Conservation (phyloP, 345 rosid species). For the Brassica carinata region DNA sequence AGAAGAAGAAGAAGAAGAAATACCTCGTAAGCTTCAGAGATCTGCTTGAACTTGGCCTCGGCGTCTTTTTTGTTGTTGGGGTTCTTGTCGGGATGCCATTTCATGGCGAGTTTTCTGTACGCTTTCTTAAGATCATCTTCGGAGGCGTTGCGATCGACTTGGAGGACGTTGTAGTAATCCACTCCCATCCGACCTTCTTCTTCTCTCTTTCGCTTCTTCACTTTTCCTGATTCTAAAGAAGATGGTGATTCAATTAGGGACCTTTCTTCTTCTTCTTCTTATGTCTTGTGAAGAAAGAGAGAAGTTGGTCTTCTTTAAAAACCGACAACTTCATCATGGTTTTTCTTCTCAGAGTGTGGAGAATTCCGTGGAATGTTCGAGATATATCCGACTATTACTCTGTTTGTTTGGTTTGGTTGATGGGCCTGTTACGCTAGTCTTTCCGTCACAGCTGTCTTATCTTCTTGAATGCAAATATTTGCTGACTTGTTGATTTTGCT, state of each 20-base stretch:
- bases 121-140: slow-evolving; percentile 73
- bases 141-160: slow-evolving; percentile 56
- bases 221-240: neutral
- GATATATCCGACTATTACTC: slow-evolving; percentile 12
- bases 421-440: neutral
- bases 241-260: neutral
- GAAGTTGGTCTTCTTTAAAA: slow-evolving; percentile 15
- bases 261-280: neutral
- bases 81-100: slow-evolving; percentile 47
- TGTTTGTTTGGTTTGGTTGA: neutral
- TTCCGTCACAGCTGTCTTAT: neutral
- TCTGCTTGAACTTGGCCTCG: slow-evolving; percentile 67
- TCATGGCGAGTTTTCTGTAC: slow-evolving; percentile 54
- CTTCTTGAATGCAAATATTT: neutral
- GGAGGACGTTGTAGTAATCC: slow-evolving; percentile 61
- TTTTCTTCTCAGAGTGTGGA: slow-evolving; percentile 32
- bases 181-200: slow-evolving; percentile 50
- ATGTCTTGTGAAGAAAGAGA: neutral
- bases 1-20: neutral
- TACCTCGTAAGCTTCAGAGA: slow-evolving; percentile 75
- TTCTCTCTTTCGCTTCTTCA: slow-evolving; percentile 45
- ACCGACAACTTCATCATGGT: neutral
- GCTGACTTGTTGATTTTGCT: neutral
- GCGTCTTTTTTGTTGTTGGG: slow-evolving; percentile 63
- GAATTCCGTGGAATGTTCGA: slow-evolving; percentile 44